Base-by-base conservation (phyloP, 2,329 filamentous ascomycete species). In the Capronia epimyces region DNA sequence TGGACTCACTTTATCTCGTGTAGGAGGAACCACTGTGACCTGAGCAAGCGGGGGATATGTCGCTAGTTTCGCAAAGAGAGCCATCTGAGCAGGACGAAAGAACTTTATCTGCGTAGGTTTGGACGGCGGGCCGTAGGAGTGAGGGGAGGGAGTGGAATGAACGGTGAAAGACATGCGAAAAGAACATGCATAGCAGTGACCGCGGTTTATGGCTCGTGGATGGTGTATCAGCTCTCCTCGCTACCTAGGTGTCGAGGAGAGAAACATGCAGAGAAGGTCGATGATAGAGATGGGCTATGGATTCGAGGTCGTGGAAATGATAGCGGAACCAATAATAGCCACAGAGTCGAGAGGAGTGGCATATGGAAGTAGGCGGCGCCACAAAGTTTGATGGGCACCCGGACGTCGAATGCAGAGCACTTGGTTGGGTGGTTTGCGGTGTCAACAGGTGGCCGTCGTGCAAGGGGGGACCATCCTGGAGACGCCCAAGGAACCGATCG, bases 21-120 rank as follows among this genome's bases (percentile, higher is more conserved):
- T 60, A 32, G 69, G 63, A 21, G 72, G 67, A 16, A 87, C 63
- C 43, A 79, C 75, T 1, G 87, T 89, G 20, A 86, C 77, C 64
- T 90, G 86, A 1, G 84, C 87, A 45, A 95, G 69, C 1, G 88
- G 81, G 10, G 90, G 90, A 62, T 82, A 83, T 53, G 75, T 81
- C 3, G 75, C 77, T 12, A 85, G 67, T 55, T 75, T 72, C 18
- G 78, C 75, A 63, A 77, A 77, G 67, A 78, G 63, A 61, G 66
- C 69, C 68, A 71, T 75, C 54, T 74, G 68, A 1, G 65, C 66
- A 10, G 68, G 63, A 10, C 65, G 61, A 39, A 63, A 62, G 55
- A 71, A 69, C 43, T 61, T 63, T 37, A 63, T 55, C 48, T 67
- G 67, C 3, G 62, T 63, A 36, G 61, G 59, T 34, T 61, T 61